These are phyloP conservation scores for Priceomyces castillae DNA, from an alignment of 805 yeast species.

Conservation along the genomic window DNA sequence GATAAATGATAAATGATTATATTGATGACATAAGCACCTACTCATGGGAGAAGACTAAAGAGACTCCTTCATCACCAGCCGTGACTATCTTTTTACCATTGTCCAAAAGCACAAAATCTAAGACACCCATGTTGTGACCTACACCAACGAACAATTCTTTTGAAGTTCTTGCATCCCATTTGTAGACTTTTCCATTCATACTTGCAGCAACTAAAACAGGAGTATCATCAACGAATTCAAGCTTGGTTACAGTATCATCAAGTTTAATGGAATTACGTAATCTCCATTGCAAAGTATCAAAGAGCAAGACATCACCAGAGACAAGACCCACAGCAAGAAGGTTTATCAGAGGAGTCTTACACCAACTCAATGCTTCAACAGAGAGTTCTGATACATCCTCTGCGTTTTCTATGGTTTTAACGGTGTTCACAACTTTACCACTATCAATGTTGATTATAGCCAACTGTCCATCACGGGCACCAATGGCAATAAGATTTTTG, in stretches of 20 bases:
- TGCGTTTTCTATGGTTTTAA: slow-evolving; percentile 60
- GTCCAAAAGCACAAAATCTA: slow-evolving; percentile 74
- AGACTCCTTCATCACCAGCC: slow-evolving; percentile 97
- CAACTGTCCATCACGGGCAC: slow-evolving; percentile 84
- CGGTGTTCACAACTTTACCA: slow-evolving; percentile 65
- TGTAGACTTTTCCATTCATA: slow-evolving; percentile 82
- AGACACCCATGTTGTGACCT: slow-evolving; percentile 93
- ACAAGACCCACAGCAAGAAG: slow-evolving; percentile 84
- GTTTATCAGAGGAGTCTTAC: slow-evolving; percentile 50
- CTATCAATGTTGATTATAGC: slow-evolving; percentile 72
- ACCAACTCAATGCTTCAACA: slow-evolving; percentile 72
- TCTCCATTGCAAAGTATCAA: slow-evolving; percentile 84
- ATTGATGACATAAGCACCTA: neutral
- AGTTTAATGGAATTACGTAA: slow-evolving; percentile 67
- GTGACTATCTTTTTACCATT: slow-evolving; percentile 72
- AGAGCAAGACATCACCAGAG: slow-evolving; percentile 78
- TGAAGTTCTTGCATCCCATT: slow-evolving; percentile 89
- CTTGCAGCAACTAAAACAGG: slow-evolving; percentile 67
- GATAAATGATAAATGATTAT: slow-evolving; percentile 2
- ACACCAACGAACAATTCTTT: slow-evolving; percentile 71
- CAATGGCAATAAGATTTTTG: slow-evolving; percentile 63
- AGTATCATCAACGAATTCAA: slow-evolving; percentile 59
- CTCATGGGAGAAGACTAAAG: slow-evolving; percentile 55
- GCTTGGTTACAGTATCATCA: slow-evolving; percentile 82
- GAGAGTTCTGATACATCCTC: slow-evolving; percentile 45